Evolutionary conservation across 2,329 filamentous ascomycete genomes (phyloP).

Genomic region (Ambrosiella beaveri): DNA sequence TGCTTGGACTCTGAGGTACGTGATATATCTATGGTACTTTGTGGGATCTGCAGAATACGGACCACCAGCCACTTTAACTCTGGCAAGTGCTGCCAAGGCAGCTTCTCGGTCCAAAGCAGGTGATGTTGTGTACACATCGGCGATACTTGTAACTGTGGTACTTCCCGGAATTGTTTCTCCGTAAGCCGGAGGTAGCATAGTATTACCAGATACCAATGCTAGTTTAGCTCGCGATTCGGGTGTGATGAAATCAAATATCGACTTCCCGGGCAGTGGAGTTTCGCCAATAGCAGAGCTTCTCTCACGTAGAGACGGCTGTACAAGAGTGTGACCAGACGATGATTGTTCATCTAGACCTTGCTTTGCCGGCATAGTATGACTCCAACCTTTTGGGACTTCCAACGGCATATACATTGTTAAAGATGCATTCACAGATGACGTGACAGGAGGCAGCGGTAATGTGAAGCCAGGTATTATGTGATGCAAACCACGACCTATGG

Average conservation of each 20-base stretch:
- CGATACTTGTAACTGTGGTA: slow-evolving; percentile 41
- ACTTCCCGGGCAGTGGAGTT: slow-evolving; percentile 67
- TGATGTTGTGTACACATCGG: slow-evolving; percentile 30
- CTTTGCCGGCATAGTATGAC: background rate
- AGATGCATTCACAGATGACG: background rate
- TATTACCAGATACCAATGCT: slow-evolving; percentile 55
- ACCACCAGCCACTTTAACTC: slow-evolving; percentile 47
- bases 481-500: background rate
- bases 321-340: background rate
- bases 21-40: slow-evolving; percentile 66
- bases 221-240: slow-evolving; percentile 61
- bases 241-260: slow-evolving; percentile 84
- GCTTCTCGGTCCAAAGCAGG: slow-evolving; percentile 49
- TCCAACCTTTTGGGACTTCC: slow-evolving; percentile 7
- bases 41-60: slow-evolving; percentile 70
- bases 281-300: slow-evolving; percentile 41
- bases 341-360: background rate
- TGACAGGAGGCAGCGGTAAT: background rate
- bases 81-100: slow-evolving; percentile 49
- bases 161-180: slow-evolving; percentile 49
- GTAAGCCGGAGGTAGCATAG: slow-evolving; percentile 58
- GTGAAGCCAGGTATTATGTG: slow-evolving; percentile 3
- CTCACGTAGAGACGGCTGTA: background rate
- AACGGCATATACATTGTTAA: slow-evolving; percentile 2
- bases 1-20: slow-evolving; percentile 48